phyloP scores from a whole-genome alignment of 768 basidiomycete genomes.

The Leccinum boreale region DNA sequence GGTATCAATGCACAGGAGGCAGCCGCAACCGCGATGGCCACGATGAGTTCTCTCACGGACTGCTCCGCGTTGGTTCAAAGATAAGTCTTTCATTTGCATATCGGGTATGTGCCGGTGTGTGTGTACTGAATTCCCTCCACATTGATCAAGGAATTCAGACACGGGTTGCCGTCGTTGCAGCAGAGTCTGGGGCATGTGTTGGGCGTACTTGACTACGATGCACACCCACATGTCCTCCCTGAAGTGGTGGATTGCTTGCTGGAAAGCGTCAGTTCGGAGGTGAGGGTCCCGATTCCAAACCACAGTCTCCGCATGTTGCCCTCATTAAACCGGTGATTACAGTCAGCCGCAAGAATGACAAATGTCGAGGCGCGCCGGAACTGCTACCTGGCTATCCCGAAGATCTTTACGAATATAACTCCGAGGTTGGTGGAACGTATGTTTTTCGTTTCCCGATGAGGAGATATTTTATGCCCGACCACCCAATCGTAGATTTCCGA shows the following conservation, averaged over 20 bases:
- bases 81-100: slow-evolving; percentile 49
- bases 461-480: slow-evolving; percentile 9
- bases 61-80: slow-evolving; percentile 62
- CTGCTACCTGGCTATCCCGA: slow-evolving; percentile 44
- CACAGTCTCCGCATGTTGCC: slow-evolving; percentile 21
- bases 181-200: slow-evolving; percentile 72
- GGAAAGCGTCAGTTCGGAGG: slow-evolving; percentile 52
- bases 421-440: slow-evolving; percentile 44
- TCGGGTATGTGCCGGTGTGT: slow-evolving; percentile 6
- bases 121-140: slow-evolving; percentile 37
- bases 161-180: slow-evolving; percentile 52
- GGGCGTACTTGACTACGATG: slow-evolving; percentile 63
- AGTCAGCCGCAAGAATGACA: slow-evolving; percentile 34
- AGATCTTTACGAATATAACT: slow-evolving; percentile 45
- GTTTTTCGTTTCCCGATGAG: slow-evolving; percentile 22
- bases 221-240: slow-evolving; percentile 50
- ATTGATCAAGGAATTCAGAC: slow-evolving; percentile 60
- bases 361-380: slow-evolving; percentile 62
- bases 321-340: slow-evolving; percentile 20
- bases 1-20: slow-evolving; percentile 66
- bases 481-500: slow-evolving; percentile 42
- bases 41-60: slow-evolving; percentile 67
- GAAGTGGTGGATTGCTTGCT: slow-evolving; percentile 58
- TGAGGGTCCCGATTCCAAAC: slow-evolving; percentile 32
- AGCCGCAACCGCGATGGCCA: slow-evolving; percentile 65